Evolutionary conservation across 768 basidiomycete genomes (phyloP), one percentile per base, ranked within the genome.

Genomic region (Rhodotorula diobovata): DNA sequence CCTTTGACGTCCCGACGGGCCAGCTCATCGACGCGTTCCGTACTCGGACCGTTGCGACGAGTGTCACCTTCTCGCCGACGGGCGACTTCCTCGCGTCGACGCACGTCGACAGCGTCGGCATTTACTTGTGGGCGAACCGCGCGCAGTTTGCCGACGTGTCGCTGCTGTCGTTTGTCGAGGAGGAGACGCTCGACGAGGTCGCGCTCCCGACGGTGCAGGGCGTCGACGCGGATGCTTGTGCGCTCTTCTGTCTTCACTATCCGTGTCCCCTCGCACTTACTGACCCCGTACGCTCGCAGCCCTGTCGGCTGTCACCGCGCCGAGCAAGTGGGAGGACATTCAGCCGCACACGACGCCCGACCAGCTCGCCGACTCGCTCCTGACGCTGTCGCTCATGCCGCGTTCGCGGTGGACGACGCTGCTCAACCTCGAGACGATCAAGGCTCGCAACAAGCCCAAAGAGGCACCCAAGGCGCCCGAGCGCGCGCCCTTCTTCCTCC

Each of bases 121-220:
- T 99, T 4, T 94, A 89, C 80, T 85, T 99, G n/a, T 99, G 96
- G 93, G 92, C 94, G 21, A 98, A 99, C 80, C 88, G 93, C 60
- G 93, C 94, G 18, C 96, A 97, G 79, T 97, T 93, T 79, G 81
- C 88, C 1, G 90, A 95, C 69, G 85, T 96, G 28, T 84, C 92
- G 4, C 87, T 94, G 80, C 86, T 88, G 66, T 87, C 86, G 63
- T 85, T 97, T n/a, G 81, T 83, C 15, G 91, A 95, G 67, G 87
- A 88, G 45, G 88, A 90, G 25, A 77, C 78, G 67, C 81, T 93
- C 14, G 81, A 83, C 15, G 87, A 89, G 48, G 85, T 88, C 20
- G 79, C 84, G 1, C 82, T 98, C 65, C 95, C 96, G 12, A 89
- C 89, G 0, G 87, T 96, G 81, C 91, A 93, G 78, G 93, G 89